Evolutionary conservation across 495 filamentous ascomycete species (phyloP), one percentile per base, ranked within the genome.

Genomic region (Aspergillus bridgeri): DNA sequence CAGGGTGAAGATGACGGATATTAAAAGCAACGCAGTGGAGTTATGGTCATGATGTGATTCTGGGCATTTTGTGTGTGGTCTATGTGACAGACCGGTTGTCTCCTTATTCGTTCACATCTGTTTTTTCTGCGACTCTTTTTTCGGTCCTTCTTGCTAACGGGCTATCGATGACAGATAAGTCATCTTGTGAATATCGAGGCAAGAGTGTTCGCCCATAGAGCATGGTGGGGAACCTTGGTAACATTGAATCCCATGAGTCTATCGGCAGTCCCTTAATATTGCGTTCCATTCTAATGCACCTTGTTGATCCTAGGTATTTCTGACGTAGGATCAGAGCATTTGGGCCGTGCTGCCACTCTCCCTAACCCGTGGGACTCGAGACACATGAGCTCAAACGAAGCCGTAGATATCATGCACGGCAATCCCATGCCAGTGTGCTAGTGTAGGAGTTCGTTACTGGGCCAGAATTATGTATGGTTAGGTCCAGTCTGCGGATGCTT

Each of bases 1-100:
- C 81, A 87, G 51, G 86, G 77, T 62, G 90, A 91, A 13, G 90
- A 96, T 38, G 81, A 92, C 60, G 86, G 64, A 54, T 56, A 27
- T 54, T 54, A 42, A 38, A 38, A 38, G 33, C 33, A 13, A 38
- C 13, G 33, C 24, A 17, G 33, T 15, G 29, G 50, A 19, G 27
- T 51, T 27, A 27, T 23, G 18, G 25, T 38, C 49, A 42, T 51
- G 19, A 52, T 20, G 23, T 42, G 50, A 52, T 52, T 29, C 47
- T 51, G 33, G 47, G 47, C 29, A 24, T 45, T 21, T 48, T 29
- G 18, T 38, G 33, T 38, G 33, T 38, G 33, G 33, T 38, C 33
- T 38, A 38, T 38, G 33, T 38, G 33, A 38, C 33, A 38, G 33
- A 20, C 44, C 44, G 44, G 18, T 23, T 50, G 21, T 51, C 43